Conservation (phyloP, 371 early-diverging fungal genomes). For the Mortierella sp. region DNA sequence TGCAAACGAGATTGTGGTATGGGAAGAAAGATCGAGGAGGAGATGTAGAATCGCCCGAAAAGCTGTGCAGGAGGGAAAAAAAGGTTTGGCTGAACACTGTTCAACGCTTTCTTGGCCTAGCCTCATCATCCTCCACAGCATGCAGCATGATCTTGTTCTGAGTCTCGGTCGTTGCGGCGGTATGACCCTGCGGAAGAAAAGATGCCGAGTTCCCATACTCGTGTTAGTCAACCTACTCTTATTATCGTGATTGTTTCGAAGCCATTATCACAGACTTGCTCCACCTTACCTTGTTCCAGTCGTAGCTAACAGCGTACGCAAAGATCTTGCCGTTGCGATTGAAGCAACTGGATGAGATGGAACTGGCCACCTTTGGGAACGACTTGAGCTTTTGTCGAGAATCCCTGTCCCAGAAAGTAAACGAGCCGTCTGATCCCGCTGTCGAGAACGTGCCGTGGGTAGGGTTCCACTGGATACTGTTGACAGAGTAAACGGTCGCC, state of each 20-base stretch:
- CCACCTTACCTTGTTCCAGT: constrained; percentile 93
- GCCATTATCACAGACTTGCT: no score
- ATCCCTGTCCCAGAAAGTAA: constrained; percentile 96
- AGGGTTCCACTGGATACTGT: constrained; percentile 88
- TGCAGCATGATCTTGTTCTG: constrained; percentile 73
- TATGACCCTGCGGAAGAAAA: constrained; percentile 61
- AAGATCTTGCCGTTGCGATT: constrained; percentile 90
- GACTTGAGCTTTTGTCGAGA: constrained; percentile 85
- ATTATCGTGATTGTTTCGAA: no score
- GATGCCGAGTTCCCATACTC: no score
- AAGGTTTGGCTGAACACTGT: not conserved
- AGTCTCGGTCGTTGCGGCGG: constrained; percentile 40
- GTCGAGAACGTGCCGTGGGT: constrained; percentile 91
- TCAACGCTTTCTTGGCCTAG: constrained; percentile 63
- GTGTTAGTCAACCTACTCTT: no score
- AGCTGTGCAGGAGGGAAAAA: not conserved
- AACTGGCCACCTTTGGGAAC: constrained; percentile 67
- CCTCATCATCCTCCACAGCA: constrained; percentile 68
- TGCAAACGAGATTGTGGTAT: not conserved
- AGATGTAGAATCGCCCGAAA: not conserved
- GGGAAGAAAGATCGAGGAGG: not conserved
- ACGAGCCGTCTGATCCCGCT: constrained; percentile 92
- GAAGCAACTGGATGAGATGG: constrained; percentile 86
- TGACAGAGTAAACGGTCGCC: constrained; percentile 81
- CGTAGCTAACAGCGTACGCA: constrained; percentile 95